phyloP scores from a whole-genome alignment of 129 eudicot genomes.

The Flaveria brownii region DNA sequence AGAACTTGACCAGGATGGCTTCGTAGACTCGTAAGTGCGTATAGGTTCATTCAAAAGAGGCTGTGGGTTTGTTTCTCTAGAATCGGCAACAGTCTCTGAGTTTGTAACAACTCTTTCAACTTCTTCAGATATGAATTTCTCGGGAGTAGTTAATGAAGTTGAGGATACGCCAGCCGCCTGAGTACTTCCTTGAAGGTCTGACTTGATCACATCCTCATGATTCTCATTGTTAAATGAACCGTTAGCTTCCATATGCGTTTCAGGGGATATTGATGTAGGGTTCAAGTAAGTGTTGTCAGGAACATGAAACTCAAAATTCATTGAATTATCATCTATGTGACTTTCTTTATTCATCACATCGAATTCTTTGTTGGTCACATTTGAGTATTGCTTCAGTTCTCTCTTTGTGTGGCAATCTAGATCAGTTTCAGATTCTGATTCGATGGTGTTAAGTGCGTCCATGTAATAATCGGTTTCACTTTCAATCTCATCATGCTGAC shows the following conservation, averaged over 20 bases:
- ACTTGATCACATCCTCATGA: slow-evolving; percentile 24
- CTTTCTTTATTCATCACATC: slow-evolving; percentile 21
- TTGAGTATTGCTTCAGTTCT: slow-evolving; percentile 40
- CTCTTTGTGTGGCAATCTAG: slow-evolving; percentile 57
- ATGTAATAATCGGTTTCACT: slow-evolving; percentile 84
- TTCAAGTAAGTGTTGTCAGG: slow-evolving; percentile 25
- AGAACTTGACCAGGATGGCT: slow-evolving; percentile 44
- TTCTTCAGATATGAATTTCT: slow-evolving; percentile 29
- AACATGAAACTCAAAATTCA: slow-evolving; percentile 43
- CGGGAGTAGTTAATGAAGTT: slow-evolving; percentile 7
- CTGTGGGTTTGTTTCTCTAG: slow-evolving; percentile 29
- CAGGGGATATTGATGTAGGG: slow-evolving; percentile 30
- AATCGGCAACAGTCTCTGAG: slow-evolving; percentile 17
- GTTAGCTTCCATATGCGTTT: slow-evolving; percentile 26
- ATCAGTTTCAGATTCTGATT: slow-evolving; percentile 87
- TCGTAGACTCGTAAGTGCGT: slow-evolving; percentile 37
- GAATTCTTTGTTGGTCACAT: slow-evolving; percentile 27
- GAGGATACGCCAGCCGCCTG: too few species aligned
- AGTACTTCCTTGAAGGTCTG: slow-evolving; percentile 12
- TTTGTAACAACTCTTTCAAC: slow-evolving; percentile 24
- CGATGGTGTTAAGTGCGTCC: slow-evolving; percentile 95
- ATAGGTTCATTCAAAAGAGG: slow-evolving; percentile 27
- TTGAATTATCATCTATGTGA: slow-evolving; percentile 29
- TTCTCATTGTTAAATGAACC: slow-evolving; percentile 25
- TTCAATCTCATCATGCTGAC: slow-evolving; percentile 68